Conservation (phyloP, 805 yeast genomes). For the Starmerella powellii region DNA sequence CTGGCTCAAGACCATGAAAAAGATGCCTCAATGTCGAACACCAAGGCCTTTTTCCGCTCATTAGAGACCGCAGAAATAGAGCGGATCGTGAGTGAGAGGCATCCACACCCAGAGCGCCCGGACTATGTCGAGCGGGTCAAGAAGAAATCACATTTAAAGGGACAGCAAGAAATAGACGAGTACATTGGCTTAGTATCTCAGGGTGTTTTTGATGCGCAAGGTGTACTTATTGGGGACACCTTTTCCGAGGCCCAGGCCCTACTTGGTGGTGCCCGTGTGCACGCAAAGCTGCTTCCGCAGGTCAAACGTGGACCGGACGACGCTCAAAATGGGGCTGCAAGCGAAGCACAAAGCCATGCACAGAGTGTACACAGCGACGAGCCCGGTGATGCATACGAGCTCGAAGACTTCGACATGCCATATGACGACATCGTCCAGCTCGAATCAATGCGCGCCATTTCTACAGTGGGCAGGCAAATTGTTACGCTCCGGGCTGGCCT, state of each 20-base stretch:
- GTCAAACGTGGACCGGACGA: neutral
- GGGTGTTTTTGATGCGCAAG: slow-evolving; percentile 7
- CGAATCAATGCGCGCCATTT: neutral
- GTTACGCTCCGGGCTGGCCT: slow-evolving; percentile 5
- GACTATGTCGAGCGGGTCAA: slow-evolving; percentile 2
- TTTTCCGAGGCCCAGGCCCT: slow-evolving; percentile 1
- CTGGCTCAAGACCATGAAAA: slow-evolving; percentile 3
- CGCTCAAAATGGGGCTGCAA: neutral
- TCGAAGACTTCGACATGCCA: neutral
- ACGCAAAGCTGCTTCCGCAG: neutral
- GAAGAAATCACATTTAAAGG: neutral
- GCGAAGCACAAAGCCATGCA: too few relatives aligned
- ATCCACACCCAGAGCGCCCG: neutral
- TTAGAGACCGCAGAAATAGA: slow-evolving; percentile 6
- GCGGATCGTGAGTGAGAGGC: neutral
- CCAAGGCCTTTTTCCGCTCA: neutral
- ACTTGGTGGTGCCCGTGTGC: neutral
- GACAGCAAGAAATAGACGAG: neutral
- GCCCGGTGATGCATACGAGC: too few relatives aligned
- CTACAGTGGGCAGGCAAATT: slow-evolving; percentile 2
- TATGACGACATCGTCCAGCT: neutral
- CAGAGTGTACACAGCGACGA: too few relatives aligned
- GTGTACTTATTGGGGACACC: slow-evolving; percentile 8
- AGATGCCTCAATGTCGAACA: neutral
- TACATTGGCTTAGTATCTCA: slow-evolving; percentile 15